A percentile compares a stretch with the other conserved stretches of the same genome.
Evolutionary conservation across 2,329 filamentous ascomycete species (phyloP).

Genomic region (Paecilomyces niveus): DNA sequence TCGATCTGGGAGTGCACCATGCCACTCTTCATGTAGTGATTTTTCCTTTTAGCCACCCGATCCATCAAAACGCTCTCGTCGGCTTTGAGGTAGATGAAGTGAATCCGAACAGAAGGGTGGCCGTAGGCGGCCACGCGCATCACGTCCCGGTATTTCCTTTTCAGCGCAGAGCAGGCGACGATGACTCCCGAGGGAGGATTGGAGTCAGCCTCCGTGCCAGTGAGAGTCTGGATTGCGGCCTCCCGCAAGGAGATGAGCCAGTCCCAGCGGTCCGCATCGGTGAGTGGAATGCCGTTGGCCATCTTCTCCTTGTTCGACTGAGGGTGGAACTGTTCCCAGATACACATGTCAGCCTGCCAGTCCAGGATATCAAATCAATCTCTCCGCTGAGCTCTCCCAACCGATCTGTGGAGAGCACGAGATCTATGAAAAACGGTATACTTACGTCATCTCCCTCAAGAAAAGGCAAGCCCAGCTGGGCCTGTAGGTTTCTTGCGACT

Average conservation of each 20-base stretch:
- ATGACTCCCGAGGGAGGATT: conserved; percentile 67
- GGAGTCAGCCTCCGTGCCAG: conserved; percentile 30
- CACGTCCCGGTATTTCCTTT: conserved; percentile 94
- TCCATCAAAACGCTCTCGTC: conserved; percentile 66
- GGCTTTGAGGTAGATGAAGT: conserved; percentile 88
- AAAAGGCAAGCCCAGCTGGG: conserved; percentile 59
- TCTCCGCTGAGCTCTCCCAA: too few species aligned
- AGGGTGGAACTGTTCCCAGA: conserved; percentile 35
- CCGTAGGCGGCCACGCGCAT: conserved; percentile 75
- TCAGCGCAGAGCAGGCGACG: conserved; percentile 90
- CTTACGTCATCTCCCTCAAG: conserved; percentile 73
- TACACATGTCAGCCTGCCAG: background rate
- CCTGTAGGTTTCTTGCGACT: conserved; percentile 59
- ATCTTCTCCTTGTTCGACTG: conserved; percentile 84
- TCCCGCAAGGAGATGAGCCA: conserved; percentile 79
- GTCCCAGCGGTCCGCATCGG: conserved; percentile 93
- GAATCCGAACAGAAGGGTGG: conserved; percentile 64
- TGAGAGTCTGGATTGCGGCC: conserved; percentile 48
- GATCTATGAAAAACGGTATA: conserved; percentile 7
- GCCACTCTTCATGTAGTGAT: conserved; percentile 90
- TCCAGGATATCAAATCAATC: background rate
- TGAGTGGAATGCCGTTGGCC: conserved; percentile 73
- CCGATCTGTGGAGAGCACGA: background rate
- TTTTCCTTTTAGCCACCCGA: conserved; percentile 66
- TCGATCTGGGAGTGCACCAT: conserved; percentile 94